phyloP scores from a whole-genome alignment of 352 stramenopile genomes.

The Phytophthora fragariae region DNA sequence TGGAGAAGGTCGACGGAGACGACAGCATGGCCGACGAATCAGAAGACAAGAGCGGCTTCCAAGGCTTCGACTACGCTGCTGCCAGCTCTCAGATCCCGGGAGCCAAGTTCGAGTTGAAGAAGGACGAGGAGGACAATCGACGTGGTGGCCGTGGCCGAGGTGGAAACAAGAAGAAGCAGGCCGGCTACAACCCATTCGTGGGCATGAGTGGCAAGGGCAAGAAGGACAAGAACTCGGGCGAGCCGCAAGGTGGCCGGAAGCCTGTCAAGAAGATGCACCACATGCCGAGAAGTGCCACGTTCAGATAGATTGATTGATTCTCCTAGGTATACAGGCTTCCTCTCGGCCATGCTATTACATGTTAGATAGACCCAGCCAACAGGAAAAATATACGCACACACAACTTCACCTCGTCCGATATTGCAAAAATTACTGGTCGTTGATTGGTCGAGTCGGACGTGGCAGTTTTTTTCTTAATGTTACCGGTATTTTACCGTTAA shows the following conservation, averaged over 20 bases:
- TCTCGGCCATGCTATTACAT: background rate
- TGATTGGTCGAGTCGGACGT: slow-evolving; percentile 17
- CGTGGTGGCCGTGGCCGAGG: slow-evolving; percentile 15
- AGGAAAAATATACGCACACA: slow-evolving; percentile 1
- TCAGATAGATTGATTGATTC: slow-evolving; percentile 56
- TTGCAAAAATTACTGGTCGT: background rate
- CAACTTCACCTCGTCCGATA: background rate
- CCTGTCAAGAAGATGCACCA: slow-evolving; percentile 86
- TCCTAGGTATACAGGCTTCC: background rate
- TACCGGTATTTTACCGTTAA: background rate
- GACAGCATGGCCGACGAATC: slow-evolving; percentile 8
- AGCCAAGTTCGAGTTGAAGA: slow-evolving; percentile 62
- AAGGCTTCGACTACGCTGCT: slow-evolving; percentile 67
- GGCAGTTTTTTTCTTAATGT: background rate
- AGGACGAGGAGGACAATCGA: slow-evolving; percentile 32
- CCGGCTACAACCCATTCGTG: slow-evolving; percentile 83
- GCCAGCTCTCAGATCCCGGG: slow-evolving; percentile 51
- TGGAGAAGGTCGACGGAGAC: slow-evolving; percentile 49
- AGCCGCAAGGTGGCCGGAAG: slow-evolving; percentile 38
- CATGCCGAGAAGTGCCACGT: slow-evolving; percentile 86
- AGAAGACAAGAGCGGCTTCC: slow-evolving; percentile 30
- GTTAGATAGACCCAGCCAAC: background rate
- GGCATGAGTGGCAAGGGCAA: slow-evolving; percentile 55
- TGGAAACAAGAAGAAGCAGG: slow-evolving; percentile 53
- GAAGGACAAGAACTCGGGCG: slow-evolving; percentile 23